phyloP scores from a whole-genome alignment of 116 monocot species.

The Iris pallida region DNA sequence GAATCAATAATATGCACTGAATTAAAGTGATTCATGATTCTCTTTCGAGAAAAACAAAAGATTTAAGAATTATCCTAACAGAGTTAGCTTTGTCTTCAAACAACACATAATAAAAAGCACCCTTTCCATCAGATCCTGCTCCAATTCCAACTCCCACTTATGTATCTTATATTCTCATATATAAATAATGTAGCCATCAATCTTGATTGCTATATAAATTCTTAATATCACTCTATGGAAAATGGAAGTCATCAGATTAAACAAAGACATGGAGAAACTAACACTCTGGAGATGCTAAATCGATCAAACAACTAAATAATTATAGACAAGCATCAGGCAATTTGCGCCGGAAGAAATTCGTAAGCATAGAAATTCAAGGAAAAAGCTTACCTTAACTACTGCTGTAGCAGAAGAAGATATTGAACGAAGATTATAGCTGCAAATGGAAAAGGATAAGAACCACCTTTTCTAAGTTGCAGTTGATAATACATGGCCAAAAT shows the following conservation, averaged over 20 bases:
- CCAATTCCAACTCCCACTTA: too few species aligned
- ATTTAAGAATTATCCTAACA: too few species aligned
- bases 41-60: too few species aligned
- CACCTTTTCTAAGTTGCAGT: background rate
- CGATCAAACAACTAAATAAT: background rate
- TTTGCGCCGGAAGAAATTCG: conserved; percentile 1
- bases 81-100: too few species aligned
- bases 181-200: too few species aligned
- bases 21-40: too few species aligned
- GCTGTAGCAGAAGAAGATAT: conserved; percentile 86
- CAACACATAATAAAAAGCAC: too few species aligned
- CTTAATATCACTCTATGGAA: background rate
- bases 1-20: too few species aligned
- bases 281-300: background rate
- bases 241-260: background rate
- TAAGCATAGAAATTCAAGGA: background rate
- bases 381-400: conserved; percentile 61
- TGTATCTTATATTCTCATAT: too few species aligned
- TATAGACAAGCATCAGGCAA: background rate
- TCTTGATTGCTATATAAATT: too few species aligned
- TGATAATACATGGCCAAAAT: background rate
- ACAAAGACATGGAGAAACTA: background rate
- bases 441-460: conserved; percentile 9
- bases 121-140: too few species aligned
- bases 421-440: conserved; percentile 87